Base-by-base conservation (phyloP, 2,329 filamentous ascomycete genomes). In the Fusarium protoensiforme region DNA sequence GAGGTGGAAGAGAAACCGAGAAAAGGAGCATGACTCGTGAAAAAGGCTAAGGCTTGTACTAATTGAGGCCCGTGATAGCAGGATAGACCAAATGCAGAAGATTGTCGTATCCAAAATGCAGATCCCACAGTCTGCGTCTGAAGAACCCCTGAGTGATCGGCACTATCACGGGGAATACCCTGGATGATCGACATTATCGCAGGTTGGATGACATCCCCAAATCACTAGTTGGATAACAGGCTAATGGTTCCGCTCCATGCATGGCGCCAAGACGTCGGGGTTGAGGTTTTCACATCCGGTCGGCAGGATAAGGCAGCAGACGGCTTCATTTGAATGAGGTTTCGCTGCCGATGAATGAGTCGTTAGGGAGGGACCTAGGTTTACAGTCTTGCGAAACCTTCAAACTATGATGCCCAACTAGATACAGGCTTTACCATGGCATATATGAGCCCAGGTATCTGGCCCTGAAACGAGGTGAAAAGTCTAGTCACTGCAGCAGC, bases 101-200 rank as follows among this genome's bases (percentile, higher is more conserved):
- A 41, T 16, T 54, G 54, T 53, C 7, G 64, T 24, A 36, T 46
- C 38, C 36, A 65, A 36, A 48, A 53, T 72, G 68, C 35, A 68
- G 64, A 72, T 72, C 69, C 18, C 16, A 20, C 13, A 65, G 64
- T 46, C 58, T 11, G 54, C 56, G 20, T 41, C 64, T 46, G 68
- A 59, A 57, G 69, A 72, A 69, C 35, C 35, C 68, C 13, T 61
- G 56, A 11, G 20, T 39, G 41, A 56, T 60, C 51, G 51, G 14
- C n/a, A 18, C 24, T 16, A 51, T 31, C 46, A 18, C 46, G 22
- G 13, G 20, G 20, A n/a, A 29, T 13, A 29, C 27, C 46, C 46
- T 46, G 24, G 43, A 29, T 48, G 24, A 48, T 29, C 22, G 41
- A 18, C 41, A 46, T 46, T 24, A 33, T 53, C 16, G 18, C 27